phyloP scores from a whole-genome alignment of 306 rosid genomes.

The Trifolium dubium region DNA sequence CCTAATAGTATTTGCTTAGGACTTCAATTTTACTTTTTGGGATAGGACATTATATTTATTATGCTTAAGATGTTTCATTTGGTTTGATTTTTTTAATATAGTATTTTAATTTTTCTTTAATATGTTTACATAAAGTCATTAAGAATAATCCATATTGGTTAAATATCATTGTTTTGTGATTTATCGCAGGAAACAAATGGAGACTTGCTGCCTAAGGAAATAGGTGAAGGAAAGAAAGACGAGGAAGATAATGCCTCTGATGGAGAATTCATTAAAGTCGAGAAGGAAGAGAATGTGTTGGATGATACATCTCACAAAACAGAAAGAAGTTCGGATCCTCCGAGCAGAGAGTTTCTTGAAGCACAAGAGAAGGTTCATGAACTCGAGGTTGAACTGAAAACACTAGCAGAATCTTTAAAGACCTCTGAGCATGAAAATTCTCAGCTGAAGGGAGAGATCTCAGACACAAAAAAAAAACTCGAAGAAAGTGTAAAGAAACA shows the following conservation, averaged over 20 bases:
- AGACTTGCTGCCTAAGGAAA: conserved; percentile 44
- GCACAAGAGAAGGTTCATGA: conserved; percentile 84
- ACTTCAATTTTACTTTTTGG: too few relatives aligned
- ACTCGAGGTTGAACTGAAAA: conserved; percentile 69
- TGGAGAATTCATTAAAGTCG: conserved; percentile 95
- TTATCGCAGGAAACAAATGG: conserved; percentile 62
- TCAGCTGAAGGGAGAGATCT: conserved; percentile 69
- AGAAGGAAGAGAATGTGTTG: conserved; percentile 63
- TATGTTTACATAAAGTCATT: conserved; percentile 15
- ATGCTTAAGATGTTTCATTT: too few relatives aligned
- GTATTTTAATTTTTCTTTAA: background rate
- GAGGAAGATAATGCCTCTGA: conserved; percentile 84
- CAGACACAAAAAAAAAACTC: conserved; percentile 63
- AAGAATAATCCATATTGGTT: conserved; percentile 13
- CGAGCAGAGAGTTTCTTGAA: conserved; percentile 78
- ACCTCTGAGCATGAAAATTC: conserved; percentile 76
- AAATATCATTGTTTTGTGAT: conserved; percentile 1
- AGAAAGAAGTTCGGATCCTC: conserved; percentile 62
- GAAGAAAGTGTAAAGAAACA: conserved; percentile 66
- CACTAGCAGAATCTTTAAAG: conserved; percentile 66
- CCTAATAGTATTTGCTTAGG: conserved; percentile 13
- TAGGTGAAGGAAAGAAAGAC: conserved; percentile 65
- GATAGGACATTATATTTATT: too few relatives aligned
- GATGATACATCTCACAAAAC: conserved; percentile 49
- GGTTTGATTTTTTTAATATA: background rate